phyloP scores from a whole-genome alignment of 257 asterid species.

The Echium plantagineum region DNA sequence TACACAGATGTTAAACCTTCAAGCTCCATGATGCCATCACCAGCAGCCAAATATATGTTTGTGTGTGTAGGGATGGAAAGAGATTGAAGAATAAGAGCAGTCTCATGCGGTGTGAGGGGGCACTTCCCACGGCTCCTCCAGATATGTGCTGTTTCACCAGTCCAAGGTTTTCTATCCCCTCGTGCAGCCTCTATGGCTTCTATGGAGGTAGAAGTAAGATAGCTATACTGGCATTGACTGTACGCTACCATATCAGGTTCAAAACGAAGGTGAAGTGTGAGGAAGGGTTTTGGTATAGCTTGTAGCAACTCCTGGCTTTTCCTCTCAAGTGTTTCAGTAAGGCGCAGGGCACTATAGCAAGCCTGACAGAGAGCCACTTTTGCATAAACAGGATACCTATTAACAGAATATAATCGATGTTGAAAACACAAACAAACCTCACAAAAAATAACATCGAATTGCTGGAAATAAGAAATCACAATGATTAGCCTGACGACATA shows the following conservation, averaged over 20 bases:
- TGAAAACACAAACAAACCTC: slow-evolving; percentile 33
- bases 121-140: slow-evolving; percentile 96
- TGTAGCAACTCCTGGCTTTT: slow-evolving; percentile 62
- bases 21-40: slow-evolving; percentile 88
- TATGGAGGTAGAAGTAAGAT: slow-evolving; percentile 54
- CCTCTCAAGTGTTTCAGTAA: slow-evolving; percentile 43
- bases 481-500: not conserved
- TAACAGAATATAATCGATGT: not conserved
- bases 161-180: slow-evolving; percentile 77
- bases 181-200: slow-evolving; percentile 70
- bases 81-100: slow-evolving; percentile 68
- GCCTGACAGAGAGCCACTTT: slow-evolving; percentile 94
- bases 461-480: not conserved
- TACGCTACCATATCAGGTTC: slow-evolving; percentile 99
- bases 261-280: slow-evolving; percentile 91
- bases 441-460: slow-evolving; percentile 27
- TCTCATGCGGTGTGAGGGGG: slow-evolving; percentile 92
- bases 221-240: slow-evolving; percentile 71
- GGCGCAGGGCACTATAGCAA: slow-evolving; percentile 72
- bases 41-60: slow-evolving; percentile 87
- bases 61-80: slow-evolving; percentile 68
- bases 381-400: slow-evolving; percentile 79
- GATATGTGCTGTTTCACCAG: slow-evolving; percentile 68
- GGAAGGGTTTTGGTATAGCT: slow-evolving; percentile 96
- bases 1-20: slow-evolving; percentile 68